A percentile compares a stretch with the other conserved stretches of the same genome.
phyloP scores from a whole-genome alignment of 257 asterid genomes.

The Solanum megistacrolobum region DNA sequence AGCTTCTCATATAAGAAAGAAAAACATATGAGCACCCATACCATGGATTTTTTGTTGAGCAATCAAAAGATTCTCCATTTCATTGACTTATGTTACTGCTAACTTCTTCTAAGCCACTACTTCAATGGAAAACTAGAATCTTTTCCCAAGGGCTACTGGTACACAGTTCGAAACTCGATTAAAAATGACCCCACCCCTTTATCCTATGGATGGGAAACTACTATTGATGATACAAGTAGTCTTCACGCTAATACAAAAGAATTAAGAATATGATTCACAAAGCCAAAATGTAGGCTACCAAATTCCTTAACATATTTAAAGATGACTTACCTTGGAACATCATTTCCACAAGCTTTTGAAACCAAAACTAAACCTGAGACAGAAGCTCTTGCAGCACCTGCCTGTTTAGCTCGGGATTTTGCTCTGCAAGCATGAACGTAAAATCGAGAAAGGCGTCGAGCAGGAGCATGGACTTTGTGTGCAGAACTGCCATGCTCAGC shows the following conservation, averaged over 20 bases:
- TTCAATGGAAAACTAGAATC: background rate
- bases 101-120: background rate
- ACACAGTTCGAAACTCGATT: background rate
- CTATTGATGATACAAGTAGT: background rate
- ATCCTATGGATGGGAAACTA: background rate
- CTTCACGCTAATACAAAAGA: background rate
- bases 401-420: constrained; percentile 52
- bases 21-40: background rate
- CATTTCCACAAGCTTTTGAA: constrained; percentile 91
- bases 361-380: constrained; percentile 78
- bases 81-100: background rate
- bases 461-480: constrained; percentile 80
- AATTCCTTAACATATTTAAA: background rate
- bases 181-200: background rate
- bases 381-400: constrained; percentile 74
- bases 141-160: background rate
- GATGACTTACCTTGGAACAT: constrained; percentile 59
- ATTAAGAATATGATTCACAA: background rate
- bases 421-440: constrained; percentile 53
- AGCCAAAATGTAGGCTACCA: background rate
- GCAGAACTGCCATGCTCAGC: constrained; percentile 81
- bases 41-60: background rate
- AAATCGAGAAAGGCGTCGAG: constrained; percentile 75
- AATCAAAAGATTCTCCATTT: background rate
- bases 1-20: background rate